Conservation (phyloP, 2,329 filamentous ascomycete species). For the Pseudogymnoascus sp. region DNA sequence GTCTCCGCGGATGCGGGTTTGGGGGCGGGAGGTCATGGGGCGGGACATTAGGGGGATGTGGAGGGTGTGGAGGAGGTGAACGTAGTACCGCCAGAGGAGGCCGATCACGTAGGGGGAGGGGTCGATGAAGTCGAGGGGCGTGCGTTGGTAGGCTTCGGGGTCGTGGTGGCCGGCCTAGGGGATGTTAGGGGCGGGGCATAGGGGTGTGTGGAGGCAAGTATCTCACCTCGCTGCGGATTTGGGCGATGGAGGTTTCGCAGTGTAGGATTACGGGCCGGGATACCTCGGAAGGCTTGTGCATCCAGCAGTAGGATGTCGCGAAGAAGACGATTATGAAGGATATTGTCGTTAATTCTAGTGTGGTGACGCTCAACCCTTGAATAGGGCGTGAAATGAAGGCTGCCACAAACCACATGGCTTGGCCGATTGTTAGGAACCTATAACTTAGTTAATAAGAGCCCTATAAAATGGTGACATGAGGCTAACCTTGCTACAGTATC, state of each 20-base stretch:
- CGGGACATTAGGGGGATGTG: conserved; percentile 1
- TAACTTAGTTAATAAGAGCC: conserved; percentile 18
- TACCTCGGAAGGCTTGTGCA: conserved; percentile 18
- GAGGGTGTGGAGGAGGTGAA: conserved; percentile 15
- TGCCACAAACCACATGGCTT: conserved; percentile 22
- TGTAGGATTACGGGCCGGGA: conserved; percentile 11
- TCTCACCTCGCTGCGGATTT: conserved; percentile 15
- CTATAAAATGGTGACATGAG: neutral
- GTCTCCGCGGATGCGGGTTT: conserved; percentile 6
- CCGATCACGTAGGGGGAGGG: conserved; percentile 15
- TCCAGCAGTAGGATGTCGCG: conserved; percentile 17
- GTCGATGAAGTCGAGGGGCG: conserved; percentile 29
- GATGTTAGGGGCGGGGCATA: neutral
- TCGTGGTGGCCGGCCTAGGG: neutral
- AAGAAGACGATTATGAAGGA: conserved; percentile 18
- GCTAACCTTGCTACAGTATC: conserved; percentile 23
- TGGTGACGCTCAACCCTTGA: conserved; percentile 17
- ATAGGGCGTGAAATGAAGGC: conserved; percentile 13
- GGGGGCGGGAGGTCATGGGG: neutral
- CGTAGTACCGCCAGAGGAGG: conserved; percentile 15
- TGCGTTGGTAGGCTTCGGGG: conserved; percentile 22
- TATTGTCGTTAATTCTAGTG: conserved; percentile 18
- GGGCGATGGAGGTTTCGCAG: conserved; percentile 14
- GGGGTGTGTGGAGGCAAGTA: neutral
- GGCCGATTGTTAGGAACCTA: conserved; percentile 17